Conservation (phyloP, 2,329 filamentous ascomycete species). For the Colletotrichum plurivorum region DNA sequence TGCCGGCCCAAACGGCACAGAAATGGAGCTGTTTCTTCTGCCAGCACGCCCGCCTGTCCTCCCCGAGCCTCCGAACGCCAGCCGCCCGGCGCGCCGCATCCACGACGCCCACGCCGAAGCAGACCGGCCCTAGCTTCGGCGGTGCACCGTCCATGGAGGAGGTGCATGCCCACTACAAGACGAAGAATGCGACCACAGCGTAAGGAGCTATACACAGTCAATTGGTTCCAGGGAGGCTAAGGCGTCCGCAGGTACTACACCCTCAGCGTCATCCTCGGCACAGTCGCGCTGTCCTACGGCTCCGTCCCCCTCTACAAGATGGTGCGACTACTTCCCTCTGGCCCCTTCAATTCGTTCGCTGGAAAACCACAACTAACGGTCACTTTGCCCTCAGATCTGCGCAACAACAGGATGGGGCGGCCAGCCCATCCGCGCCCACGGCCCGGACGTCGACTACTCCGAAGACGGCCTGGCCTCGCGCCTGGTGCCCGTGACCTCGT, state of each 20-base stretch:
- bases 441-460: constrained; percentile 57
- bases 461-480: constrained; percentile 79
- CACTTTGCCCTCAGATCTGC: constrained; percentile 72
- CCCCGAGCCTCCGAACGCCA: constrained; percentile 39
- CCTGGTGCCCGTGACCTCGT: constrained; percentile 83
- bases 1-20: constrained; percentile 45
- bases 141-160: constrained; percentile 68
- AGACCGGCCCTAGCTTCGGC: constrained; percentile 42
- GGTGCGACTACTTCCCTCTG: constrained; percentile 59
- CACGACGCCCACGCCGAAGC: constrained; percentile 49
- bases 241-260: constrained; percentile 74
- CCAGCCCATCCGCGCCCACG: constrained; percentile 87
- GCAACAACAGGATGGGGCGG: constrained; percentile 93
- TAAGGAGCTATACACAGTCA: constrained; percentile 42
- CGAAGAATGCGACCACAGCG: constrained; percentile 75
- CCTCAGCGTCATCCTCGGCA: constrained; percentile 83
- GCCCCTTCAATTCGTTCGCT: background rate
- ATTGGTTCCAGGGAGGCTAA: constrained; percentile 37
- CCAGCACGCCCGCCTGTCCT: constrained; percentile 50
- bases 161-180: constrained; percentile 73
- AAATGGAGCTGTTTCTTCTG: constrained; percentile 56
- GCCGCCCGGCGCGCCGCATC: constrained; percentile 47
- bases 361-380: constrained; percentile 21
- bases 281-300: constrained; percentile 84
- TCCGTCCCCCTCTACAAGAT: constrained; percentile 92